Percentiles rank a stretch among this genome's conserved stretches.
phyloP scores from a whole-genome alignment of 2,329 filamentous ascomycete species.

The Diaporthe sp. region DNA sequence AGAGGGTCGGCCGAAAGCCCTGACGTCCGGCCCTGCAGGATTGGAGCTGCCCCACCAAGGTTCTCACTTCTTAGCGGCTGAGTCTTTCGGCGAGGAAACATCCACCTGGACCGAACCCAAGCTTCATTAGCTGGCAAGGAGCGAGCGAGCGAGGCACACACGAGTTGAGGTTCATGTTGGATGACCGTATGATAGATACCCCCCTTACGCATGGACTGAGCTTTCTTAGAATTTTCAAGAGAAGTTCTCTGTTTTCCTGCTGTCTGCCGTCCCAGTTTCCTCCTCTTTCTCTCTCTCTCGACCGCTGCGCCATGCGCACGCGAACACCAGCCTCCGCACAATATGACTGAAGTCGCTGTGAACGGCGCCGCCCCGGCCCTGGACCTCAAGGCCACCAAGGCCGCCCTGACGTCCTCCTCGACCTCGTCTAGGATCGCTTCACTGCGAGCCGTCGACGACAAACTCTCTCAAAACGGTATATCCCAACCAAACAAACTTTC shows the following conservation, averaged over 20 bases:
- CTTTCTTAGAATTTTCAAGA: conserved; percentile 20
- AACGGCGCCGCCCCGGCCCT: conserved; percentile 58
- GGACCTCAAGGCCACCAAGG: conserved; percentile 64
- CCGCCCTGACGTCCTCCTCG: conserved; percentile 73
- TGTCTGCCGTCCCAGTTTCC: conserved; percentile 5
- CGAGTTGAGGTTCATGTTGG: conserved; percentile 34
- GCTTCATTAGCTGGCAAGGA: conserved; percentile 31
- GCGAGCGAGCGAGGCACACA: conserved; percentile 20
- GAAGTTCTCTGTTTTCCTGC: conserved; percentile 11
- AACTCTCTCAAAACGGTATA: conserved; percentile 68
- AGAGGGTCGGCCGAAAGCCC: conserved; percentile 41
- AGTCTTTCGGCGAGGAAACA: conserved; percentile 41
- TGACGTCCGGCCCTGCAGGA: conserved; percentile 44
- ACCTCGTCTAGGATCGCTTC: conserved; percentile 68
- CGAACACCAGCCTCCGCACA: conserved; percentile 51
- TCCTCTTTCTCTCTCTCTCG: conserved; percentile 14
- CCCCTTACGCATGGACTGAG: conserved; percentile 34
- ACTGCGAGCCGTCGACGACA: conserved; percentile 70
- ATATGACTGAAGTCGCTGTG: conserved; percentile 65
- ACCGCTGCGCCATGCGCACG: conserved; percentile 54
- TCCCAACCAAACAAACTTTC: conserved; percentile 34
- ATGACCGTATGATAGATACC: conserved; percentile 36
- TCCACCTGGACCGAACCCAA: background rate
- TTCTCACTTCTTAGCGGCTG: conserved; percentile 26
- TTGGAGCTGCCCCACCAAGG: conserved; percentile 43